Base-by-base conservation (phyloP, 1,139 yeast species). In the Saccharomyces pastorianus region DNA sequence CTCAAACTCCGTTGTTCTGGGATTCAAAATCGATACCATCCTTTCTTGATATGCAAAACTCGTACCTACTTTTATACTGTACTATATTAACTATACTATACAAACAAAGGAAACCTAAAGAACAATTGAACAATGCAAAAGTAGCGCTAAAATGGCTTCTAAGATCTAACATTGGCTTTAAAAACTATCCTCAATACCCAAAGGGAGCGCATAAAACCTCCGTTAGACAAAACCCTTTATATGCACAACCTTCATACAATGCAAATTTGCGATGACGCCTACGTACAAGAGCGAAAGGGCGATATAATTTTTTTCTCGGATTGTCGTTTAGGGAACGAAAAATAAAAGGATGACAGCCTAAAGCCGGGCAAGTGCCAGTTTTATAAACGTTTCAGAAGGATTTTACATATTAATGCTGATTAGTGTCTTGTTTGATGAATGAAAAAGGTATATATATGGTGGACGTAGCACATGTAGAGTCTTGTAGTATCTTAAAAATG, bases 1-100 rank as follows among this genome's bases (percentile, higher is more conserved):
- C 70, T 93, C 98, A 56, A 74, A 74, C 52, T 83, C 81, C 9
- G 71, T 75, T 0, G 97, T 88, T 49, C 62, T 69, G 3, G 97
- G 97, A 65, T 91, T 91, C 60, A 88, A 71, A 17, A n/a, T 13
- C 9, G 44, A 38, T 38, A 38, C 44, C 44, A 38, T 38, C 44
- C 44, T 38, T 38, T 34, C 23, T 20, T 20, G 23, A 20, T 20
- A 20, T 20, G 3, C 23, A 20, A 20, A 20, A 20, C 23, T 20
- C 23, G 23, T 20, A 20, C 23, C 23, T 20, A 20, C 23, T 20
- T 20, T 20, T 20, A 20, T 20, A 3, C 23, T 20, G 3, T 17
- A 17, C 25, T 17, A 8, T 38, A 8, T n/a, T n/a, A n/a, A n/a
- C n/a, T 20, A 20, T 17, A 17, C 25, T 17, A 8, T 38, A 8